These are phyloP conservation scores for Aspergillus vadensis DNA, from an alignment of 2,329 filamentous ascomycete species.

Conservation along the genomic window DNA sequence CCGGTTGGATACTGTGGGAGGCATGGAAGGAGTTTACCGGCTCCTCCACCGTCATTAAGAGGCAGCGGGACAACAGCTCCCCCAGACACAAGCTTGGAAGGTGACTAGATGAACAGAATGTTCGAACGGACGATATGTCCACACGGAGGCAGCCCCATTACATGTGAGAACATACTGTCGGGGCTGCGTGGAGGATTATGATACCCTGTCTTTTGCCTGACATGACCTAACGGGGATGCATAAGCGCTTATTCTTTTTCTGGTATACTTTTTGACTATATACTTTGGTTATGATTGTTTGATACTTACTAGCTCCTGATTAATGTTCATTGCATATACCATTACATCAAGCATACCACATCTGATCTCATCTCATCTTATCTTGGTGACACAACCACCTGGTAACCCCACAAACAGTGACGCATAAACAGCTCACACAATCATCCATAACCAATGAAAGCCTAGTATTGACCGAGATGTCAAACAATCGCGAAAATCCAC, in stretches of 20 bases:
- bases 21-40: slow-evolving; percentile 49
- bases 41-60: slow-evolving; percentile 32
- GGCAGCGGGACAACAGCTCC: neutral
- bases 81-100: neutral
- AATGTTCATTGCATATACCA: too few species aligned
- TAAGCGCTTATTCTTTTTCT: too few species aligned
- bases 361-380: too few species aligned
- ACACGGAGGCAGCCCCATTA: neutral
- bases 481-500: neutral
- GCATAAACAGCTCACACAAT: neutral
- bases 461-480: neutral
- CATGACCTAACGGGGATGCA: too few species aligned
- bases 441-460: neutral
- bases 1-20: slow-evolving; percentile 59
- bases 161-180: neutral
- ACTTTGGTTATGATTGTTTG: too few species aligned
- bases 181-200: neutral
- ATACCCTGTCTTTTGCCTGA: too few species aligned
- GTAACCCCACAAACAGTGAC: too few species aligned
- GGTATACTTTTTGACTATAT: too few species aligned
- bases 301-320: too few species aligned
- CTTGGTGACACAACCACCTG: too few species aligned
- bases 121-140: neutral
- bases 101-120: neutral
- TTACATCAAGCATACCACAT: too few species aligned